Conservation (phyloP, 306 rosid species). For the Rosa lucieae region DNA sequence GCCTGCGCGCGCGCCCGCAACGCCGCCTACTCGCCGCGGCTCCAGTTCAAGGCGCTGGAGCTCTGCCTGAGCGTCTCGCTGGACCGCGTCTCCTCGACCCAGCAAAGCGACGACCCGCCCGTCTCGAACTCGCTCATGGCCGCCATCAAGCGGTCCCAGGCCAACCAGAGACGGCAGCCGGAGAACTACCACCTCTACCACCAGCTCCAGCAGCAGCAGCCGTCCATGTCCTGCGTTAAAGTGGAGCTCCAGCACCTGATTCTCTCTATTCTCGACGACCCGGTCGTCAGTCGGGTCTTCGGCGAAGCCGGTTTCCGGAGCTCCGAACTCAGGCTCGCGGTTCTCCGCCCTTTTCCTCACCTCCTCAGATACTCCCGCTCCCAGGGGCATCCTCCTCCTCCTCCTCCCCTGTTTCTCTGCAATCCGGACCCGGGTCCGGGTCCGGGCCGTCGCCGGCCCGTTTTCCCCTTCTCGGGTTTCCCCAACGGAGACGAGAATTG, state of each 20-base stretch:
- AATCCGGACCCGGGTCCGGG: conserved; percentile 52
- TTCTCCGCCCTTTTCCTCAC: conserved; percentile 72
- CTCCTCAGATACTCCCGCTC: conserved; percentile 54
- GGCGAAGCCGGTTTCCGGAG: conserved; percentile 97
- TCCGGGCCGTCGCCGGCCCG: conserved; percentile 32
- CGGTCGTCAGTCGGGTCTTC: conserved; percentile 91
- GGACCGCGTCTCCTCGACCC: conserved; percentile 75
- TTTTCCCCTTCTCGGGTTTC: conserved; percentile 43
- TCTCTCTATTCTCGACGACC: conserved; percentile 86
- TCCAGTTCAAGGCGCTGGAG: conserved; percentile 88
- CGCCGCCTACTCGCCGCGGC: conserved; percentile 78
- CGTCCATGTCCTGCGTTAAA: conserved; percentile 64
- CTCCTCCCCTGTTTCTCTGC: conserved; percentile 45
- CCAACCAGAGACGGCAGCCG: conserved; percentile 90
- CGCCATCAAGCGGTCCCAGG: conserved; percentile 92
- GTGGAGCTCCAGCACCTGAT: conserved; percentile 89
- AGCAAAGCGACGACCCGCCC: conserved; percentile 64
- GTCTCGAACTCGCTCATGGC: conserved; percentile 98
- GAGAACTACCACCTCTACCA: conserved; percentile 75
- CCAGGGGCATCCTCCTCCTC: conserved; percentile 52
- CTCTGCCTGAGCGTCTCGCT: conserved; percentile 82
- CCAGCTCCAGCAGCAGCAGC: conserved; percentile 53
- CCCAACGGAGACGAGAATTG: conserved; percentile 47
- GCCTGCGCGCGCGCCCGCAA: conserved; percentile 83
- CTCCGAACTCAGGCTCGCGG: conserved; percentile 83